phyloP scores from a whole-genome alignment of 805 yeast species.

The Lipomyces starkeyi region DNA sequence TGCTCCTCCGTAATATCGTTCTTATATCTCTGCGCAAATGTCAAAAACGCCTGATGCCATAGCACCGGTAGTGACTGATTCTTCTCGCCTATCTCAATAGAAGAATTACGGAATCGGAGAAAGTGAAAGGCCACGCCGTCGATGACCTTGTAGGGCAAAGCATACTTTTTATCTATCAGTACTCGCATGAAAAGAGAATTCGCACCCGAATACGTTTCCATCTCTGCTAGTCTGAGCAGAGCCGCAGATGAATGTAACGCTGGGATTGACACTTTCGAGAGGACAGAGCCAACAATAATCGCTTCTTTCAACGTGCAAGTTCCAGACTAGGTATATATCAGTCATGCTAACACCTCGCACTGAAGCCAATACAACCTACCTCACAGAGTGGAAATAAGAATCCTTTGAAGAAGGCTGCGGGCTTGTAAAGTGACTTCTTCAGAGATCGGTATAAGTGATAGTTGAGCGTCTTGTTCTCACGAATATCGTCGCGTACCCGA shows the following conservation, averaged over 20 bases:
- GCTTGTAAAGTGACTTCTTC: constrained; percentile 92
- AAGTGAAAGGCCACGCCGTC: constrained; percentile 94
- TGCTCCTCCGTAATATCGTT: constrained; percentile 99
- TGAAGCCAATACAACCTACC: constrained; percentile 52
- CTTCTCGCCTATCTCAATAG: constrained; percentile 49
- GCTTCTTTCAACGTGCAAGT: constrained; percentile 89
- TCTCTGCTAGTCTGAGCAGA: constrained; percentile 76
- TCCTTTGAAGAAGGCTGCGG: constrained; percentile 97
- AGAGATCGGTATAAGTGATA: constrained; percentile 92
- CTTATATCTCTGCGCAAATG: constrained; percentile 94
- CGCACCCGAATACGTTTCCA: constrained; percentile 80
- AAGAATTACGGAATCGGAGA: constrained; percentile 75
- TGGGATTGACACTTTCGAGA: constrained; percentile 88
- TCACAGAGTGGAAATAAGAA: constrained; percentile 90
- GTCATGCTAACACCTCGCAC: not conserved
- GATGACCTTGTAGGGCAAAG: constrained; percentile 93
- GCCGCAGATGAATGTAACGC: constrained; percentile 97
- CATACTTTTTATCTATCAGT: constrained; percentile 90
- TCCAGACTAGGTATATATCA: constrained; percentile 22
- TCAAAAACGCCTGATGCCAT: constrained; percentile 95
- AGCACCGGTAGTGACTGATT: constrained; percentile 74
- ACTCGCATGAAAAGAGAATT: constrained; percentile 88
- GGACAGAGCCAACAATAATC: constrained; percentile 88
- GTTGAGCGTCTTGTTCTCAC: constrained; percentile 63
- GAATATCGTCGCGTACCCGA: constrained; percentile 50